Base-by-base conservation (phyloP, 352 stramenopile species). In the Phytopythium vexans region DNA sequence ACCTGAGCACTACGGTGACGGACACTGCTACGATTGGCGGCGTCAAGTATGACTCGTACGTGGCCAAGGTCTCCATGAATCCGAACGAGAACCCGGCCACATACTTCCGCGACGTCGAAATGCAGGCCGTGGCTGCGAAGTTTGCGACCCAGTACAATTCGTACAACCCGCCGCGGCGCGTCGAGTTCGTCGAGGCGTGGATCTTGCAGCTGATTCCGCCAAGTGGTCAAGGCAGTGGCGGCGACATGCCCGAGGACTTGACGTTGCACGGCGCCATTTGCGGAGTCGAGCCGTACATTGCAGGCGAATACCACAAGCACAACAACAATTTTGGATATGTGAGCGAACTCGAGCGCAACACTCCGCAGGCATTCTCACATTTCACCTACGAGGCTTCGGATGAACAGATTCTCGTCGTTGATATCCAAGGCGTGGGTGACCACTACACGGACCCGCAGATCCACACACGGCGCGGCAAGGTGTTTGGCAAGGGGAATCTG, bases 391-490 rank as follows among this genome's bases (percentile, higher is more conserved):
- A 97, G 58, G 85, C 84, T 0, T 97, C 87, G 0, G 67, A 90
- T n/a, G 86, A 91, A 44, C 73, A 89, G 50, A 89, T 96, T 57
- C 82, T 98, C 35, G 88, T 98, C n/a, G 91, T 96, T 6, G 94
- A 98, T 68, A 94, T 98, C 58, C 94, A 98, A 54, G 94, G 94
- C n/a, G 89, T 98, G 33, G 86, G 83, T 4, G 92, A 98, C 74
- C 75, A 98, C 8, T 98, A 96, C 68, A 98, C 94, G n/a, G 94
- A 98, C 65, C 94, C 94, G 8, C 94, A 98, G 68, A 94, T 98
- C 10, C 81, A 97, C 35, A 95, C 85, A 1, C 66, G 71, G 16
- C 66, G 71, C 7, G 79, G 78, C n/a, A 87, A 89, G 44, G 79
- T 92, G 41, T 94, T 94, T 65, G 83, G 83, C 42, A 94, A 94